Evolutionary conservation across 2,329 filamentous ascomycete genomes (phyloP).

Genomic region (Trichophyton mentagrophytes): DNA sequence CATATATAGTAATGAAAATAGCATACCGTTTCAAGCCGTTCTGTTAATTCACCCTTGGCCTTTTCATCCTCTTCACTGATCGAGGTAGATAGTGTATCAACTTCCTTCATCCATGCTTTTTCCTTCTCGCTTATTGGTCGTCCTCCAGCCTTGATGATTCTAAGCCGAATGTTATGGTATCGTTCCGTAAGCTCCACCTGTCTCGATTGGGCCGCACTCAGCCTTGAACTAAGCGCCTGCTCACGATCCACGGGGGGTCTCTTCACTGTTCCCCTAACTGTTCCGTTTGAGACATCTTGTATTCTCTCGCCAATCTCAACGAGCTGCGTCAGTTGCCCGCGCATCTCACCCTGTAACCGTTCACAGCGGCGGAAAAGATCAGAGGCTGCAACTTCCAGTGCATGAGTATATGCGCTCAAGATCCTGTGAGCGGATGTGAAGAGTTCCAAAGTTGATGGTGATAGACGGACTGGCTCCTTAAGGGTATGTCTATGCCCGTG

Average conservation of each 20-base stretch:
- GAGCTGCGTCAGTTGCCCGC: conserved; percentile 35
- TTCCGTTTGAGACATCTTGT: conserved; percentile 29
- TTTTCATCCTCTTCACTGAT: conserved; percentile 21
- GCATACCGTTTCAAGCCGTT: conserved; percentile 30
- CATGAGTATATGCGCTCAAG: conserved; percentile 34
- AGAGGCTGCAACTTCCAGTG: conserved; percentile 36
- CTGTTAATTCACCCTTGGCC: conserved; percentile 9
- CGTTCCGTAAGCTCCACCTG: conserved; percentile 31
- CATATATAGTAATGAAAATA: neutral
- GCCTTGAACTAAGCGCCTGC: conserved; percentile 27
- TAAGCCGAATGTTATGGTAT: conserved; percentile 34
- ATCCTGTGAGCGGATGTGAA: conserved; percentile 37
- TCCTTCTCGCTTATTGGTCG: conserved; percentile 36
- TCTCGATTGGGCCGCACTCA: conserved; percentile 28
- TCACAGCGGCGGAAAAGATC: conserved; percentile 43
- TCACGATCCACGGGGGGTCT: conserved; percentile 22
- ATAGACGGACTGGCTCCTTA: conserved; percentile 36
- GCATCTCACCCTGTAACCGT: conserved; percentile 35
- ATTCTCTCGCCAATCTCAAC: conserved; percentile 35
- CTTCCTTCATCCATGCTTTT: conserved; percentile 33
- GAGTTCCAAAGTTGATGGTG: conserved; percentile 36
- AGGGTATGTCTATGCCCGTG: conserved; percentile 31
- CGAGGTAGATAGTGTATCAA: conserved; percentile 27
- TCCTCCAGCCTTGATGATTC: conserved; percentile 31
- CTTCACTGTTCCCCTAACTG: conserved; percentile 13